These are phyloP conservation scores for Myxozyma vanderwaltii DNA, from an alignment of 805 yeast species.

Conservation along the genomic window DNA sequence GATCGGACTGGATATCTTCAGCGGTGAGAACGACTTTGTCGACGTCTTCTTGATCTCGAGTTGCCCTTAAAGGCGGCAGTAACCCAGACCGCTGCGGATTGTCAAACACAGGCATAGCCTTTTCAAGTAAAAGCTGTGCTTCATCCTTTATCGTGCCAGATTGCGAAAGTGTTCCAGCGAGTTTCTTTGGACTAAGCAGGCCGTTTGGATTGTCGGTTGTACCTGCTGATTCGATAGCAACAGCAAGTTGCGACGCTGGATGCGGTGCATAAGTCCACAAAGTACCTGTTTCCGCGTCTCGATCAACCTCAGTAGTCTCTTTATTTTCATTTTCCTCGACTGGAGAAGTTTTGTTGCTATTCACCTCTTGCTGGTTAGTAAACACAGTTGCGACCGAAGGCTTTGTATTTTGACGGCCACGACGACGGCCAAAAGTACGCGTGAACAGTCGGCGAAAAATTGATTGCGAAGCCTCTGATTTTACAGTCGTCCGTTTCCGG, in stretches of 20 bases:
- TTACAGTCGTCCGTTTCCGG: not conserved
- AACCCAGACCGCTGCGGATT: not conserved
- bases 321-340: not conserved
- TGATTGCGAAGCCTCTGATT: not conserved
- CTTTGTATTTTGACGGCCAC: not conserved
- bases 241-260: not conserved
- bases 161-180: not conserved
- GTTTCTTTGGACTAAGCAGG: not conserved
- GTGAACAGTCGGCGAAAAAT: conserved; percentile 13
- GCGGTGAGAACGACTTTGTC: not conserved
- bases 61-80: no score
- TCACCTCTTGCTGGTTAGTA: not conserved
- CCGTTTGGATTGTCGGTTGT: not conserved
- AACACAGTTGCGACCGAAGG: not conserved
- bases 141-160: no score
- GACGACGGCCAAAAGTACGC: conserved; percentile 17
- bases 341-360: not conserved
- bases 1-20: conserved; percentile 2
- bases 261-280: not conserved
- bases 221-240: not conserved
- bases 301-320: not conserved
- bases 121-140: not conserved
- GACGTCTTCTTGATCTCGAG: no score
- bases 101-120: not conserved
- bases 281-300: not conserved